Conservation (phyloP, 2,329 filamentous ascomycete genomes). For the Colletotrichum agaves region DNA sequence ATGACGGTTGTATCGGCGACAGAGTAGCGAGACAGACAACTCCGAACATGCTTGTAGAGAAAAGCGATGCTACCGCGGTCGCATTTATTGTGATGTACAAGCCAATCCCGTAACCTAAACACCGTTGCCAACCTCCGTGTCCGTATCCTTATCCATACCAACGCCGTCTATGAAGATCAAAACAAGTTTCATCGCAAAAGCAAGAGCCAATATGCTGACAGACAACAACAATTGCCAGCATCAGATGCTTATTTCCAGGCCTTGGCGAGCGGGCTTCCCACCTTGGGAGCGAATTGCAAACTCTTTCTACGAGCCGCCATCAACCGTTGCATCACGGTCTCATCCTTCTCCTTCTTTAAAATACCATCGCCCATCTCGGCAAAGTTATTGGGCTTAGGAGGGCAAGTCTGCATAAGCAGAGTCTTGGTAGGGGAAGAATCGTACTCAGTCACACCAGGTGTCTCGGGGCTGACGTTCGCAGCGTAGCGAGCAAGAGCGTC, state of each 20-base stretch:
- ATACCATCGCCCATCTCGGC: conserved; percentile 56
- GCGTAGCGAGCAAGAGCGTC: conserved; percentile 65
- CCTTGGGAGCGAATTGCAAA: conserved; percentile 79
- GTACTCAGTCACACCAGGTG: conserved; percentile 50
- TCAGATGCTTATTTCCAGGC: conserved; percentile 55
- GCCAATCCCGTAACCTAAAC: conserved; percentile 21
- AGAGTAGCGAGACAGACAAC: background rate
- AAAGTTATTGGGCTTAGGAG: conserved; percentile 57
- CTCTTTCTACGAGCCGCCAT: conserved; percentile 81
- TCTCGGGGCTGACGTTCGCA: conserved; percentile 58
- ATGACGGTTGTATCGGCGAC: too few species aligned
- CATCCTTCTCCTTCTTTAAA: conserved; percentile 62
- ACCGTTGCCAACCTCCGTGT: conserved; percentile 18
- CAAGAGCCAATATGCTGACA: background rate
- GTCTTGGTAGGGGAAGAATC: conserved; percentile 51
- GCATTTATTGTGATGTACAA: conserved; percentile 27
- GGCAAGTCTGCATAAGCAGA: conserved; percentile 64
- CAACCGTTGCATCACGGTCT: conserved; percentile 69
- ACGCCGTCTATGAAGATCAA: conserved; percentile 25
- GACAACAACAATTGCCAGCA: background rate
- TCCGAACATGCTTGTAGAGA: conserved; percentile 15
- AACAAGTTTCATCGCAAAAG: conserved; percentile 1
- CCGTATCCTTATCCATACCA: conserved; percentile 1
- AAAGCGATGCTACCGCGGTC: conserved; percentile 17
- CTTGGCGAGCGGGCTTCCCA: conserved; percentile 76